phyloP scores from a whole-genome alignment of 371 early-diverging fungal genomes.

The Zopfochytrium polystomum region DNA sequence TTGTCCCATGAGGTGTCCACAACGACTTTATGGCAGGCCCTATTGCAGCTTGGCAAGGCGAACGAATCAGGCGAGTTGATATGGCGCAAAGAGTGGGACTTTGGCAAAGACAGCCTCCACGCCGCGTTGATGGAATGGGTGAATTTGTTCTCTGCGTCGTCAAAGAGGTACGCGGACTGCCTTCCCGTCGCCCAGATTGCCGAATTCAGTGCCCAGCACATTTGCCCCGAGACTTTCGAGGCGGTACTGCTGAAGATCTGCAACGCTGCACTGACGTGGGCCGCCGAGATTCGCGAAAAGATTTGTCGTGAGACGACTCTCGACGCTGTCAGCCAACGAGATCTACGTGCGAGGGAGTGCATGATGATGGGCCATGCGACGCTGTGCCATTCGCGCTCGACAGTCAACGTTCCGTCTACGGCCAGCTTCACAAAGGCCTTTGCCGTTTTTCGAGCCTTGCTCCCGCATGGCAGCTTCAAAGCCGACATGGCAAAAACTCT shows the following conservation, averaged over 20 bases:
- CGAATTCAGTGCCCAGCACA: background rate
- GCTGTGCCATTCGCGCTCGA: too few relatives aligned
- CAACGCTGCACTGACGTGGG: background rate
- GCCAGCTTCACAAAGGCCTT: too few relatives aligned
- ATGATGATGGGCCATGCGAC: background rate
- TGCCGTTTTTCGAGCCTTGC: too few relatives aligned
- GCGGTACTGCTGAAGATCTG: background rate
- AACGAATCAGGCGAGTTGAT: background rate
- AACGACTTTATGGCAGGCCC: background rate
- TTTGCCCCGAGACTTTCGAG: background rate
- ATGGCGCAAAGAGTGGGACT: background rate
- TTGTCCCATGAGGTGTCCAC: background rate
- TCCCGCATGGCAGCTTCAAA: too few relatives aligned
- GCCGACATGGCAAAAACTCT: too few relatives aligned
- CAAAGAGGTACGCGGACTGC: background rate
- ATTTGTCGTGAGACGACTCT: background rate
- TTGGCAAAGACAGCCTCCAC: too few relatives aligned
- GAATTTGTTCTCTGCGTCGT: too few relatives aligned
- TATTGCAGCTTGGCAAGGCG: conserved; percentile 1
- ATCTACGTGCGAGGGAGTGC: background rate
- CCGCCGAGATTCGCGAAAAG: background rate
- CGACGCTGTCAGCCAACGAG: background rate
- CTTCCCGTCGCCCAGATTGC: background rate
- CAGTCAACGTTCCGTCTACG: too few relatives aligned
- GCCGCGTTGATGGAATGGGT: too few relatives aligned